Conservation (phyloP, 1,284 basidiomycete genomes). For the Ganoderma resinaceum region DNA sequence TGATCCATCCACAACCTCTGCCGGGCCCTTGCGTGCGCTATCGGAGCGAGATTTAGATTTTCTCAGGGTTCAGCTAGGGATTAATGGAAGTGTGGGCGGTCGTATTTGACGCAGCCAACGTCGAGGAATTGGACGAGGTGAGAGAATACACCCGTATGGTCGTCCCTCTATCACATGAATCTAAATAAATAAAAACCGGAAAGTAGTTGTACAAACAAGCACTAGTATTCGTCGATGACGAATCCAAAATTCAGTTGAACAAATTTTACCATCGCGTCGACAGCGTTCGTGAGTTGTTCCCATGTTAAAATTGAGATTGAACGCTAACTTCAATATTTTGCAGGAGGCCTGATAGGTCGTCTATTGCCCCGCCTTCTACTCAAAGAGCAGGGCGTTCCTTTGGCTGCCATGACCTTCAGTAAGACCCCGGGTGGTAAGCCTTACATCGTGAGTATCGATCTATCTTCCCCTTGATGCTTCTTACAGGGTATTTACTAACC, state of each 20-base stretch:
- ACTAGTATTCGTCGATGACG: conserved; percentile 60
- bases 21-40: too few relatives aligned
- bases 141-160: conserved; percentile 33
- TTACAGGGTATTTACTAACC: not conserved
- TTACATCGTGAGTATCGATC: conserved; percentile 60
- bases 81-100: conserved; percentile 66
- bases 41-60: too few relatives aligned
- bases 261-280: conserved; percentile 75
- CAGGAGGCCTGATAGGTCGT: conserved; percentile 77
- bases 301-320: not conserved
- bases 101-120: conserved; percentile 35
- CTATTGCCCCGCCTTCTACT: conserved; percentile 71
- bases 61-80: too few relatives aligned
- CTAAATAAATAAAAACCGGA: not conserved
- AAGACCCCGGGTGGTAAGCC: conserved; percentile 73
- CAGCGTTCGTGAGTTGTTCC: conserved; percentile 65
- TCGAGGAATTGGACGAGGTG: conserved; percentile 55
- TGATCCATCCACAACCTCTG: not conserved
- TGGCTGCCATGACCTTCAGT: conserved; percentile 56
- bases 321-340: not conserved
- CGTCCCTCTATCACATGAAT: not conserved
- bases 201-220: conserved; percentile 67
- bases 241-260: conserved; percentile 59
- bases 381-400: conserved; percentile 57
- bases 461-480: not conserved